Base-by-base conservation (phyloP, 371 early-diverging fungal genomes). In the Ordospora colligata region DNA sequence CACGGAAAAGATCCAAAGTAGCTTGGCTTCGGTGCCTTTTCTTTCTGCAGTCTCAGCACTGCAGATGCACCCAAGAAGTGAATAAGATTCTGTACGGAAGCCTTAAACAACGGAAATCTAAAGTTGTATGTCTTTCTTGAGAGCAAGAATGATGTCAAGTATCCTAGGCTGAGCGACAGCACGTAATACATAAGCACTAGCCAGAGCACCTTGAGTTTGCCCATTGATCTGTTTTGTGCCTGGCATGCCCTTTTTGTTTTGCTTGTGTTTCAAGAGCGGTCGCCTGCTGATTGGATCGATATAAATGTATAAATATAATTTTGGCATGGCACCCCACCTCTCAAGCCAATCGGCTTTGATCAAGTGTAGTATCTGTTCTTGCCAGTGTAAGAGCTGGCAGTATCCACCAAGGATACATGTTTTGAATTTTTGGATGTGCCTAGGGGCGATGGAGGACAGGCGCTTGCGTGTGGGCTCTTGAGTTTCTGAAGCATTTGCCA, bases 311-410 rank as follows among this genome's bases (percentile, higher is more conserved):
- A 58, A 58, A 58, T 58, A 58, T 58, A 40, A 25, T 58, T 58
- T 58, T 58, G 22, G 27, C 8, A 14, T 10, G 11, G n/a, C 7
- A 21, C 77, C 82, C 74, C 19, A 87, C 87, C 87, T 88, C 88
- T 88, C 88, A 87, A 87, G 88, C 88, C 87, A 87, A 84, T 86
- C 88, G 88, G 89, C 89, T 88, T 87, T 87, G 88, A 89, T 88
- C 88, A 89, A 89, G 89, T 88, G 88, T 88, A 89, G 88, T 89
- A 88, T 88, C 89, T 89, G 88, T 89, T 88, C 88, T 88, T 87
- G 87, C 86, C 86, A 89, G 89, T 86, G 85, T 89, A 87, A 89
- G 83, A 87, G 82, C 89, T 89, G 86, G 84, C 86, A 87, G 81
- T 83, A 72, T 72, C 73, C 73, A 63, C 37, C 32, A 63, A 72